Evolutionary conservation across 768 basidiomycete species (phyloP).

Genomic region (Udeniomyces megalosporus): DNA sequence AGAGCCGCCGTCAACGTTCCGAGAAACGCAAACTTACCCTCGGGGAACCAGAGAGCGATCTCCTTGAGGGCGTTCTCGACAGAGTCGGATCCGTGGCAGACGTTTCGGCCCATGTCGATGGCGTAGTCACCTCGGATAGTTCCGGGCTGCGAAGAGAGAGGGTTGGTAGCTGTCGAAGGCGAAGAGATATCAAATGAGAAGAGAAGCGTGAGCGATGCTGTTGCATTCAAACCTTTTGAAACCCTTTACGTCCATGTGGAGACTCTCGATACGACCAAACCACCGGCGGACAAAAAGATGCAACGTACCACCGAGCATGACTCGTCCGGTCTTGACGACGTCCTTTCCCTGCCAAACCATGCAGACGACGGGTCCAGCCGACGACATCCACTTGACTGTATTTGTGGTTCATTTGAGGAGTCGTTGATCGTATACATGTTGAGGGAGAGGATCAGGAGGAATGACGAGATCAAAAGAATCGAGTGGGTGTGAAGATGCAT

Average conservation of each 20-base stretch:
- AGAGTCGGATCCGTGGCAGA: slow-evolving; percentile 32
- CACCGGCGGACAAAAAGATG: neutral
- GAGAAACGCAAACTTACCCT: slow-evolving; percentile 8
- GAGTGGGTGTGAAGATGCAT: too few species aligned
- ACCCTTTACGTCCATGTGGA: too few species aligned
- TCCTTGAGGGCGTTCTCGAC: slow-evolving; percentile 55
- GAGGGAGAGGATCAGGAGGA: too few species aligned
- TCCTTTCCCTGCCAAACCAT: slow-evolving; percentile 82
- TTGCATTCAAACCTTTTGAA: too few species aligned
- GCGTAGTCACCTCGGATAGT: slow-evolving; percentile 93
- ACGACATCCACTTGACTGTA: slow-evolving; percentile 17
- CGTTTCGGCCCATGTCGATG: slow-evolving; percentile 34
- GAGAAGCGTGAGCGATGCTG: too few species aligned
- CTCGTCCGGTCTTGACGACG: slow-evolving; percentile 63
- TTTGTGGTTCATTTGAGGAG: too few species aligned
- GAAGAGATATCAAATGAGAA: neutral
- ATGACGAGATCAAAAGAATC: too few species aligned
- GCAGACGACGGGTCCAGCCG: slow-evolving; percentile 71
- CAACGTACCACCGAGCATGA: slow-evolving; percentile 72
- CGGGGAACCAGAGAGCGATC: slow-evolving; percentile 56
- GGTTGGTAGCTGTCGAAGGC: slow-evolving; percentile 40
- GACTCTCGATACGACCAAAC: too few species aligned
- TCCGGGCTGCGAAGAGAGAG: slow-evolving; percentile 70
- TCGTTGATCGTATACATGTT: too few species aligned
- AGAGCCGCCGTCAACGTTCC: too few species aligned